Evolutionary conservation across 1,284 basidiomycete genomes (phyloP).

Genomic region (Rhodofomes roseus): DNA sequence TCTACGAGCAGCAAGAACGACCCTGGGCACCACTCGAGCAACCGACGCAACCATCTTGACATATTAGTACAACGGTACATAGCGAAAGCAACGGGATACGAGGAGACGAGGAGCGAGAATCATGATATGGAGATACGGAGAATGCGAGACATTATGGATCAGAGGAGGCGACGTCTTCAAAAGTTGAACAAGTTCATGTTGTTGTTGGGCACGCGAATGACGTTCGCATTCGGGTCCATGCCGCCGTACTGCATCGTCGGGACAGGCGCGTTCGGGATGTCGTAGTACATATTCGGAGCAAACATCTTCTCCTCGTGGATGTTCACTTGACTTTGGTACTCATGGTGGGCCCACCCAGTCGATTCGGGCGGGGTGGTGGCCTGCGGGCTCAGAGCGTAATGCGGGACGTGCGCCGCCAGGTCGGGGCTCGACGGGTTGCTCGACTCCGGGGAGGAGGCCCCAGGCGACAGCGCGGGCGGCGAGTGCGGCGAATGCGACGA

Average conservation of each 20-base stretch:
- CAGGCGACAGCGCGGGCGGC: constrained; percentile 1
- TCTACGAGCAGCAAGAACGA: background rate
- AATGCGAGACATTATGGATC: background rate
- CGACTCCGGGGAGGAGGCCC: background rate
- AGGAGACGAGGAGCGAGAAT: background rate
- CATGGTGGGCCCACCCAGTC: background rate
- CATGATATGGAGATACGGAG: too few relatives aligned
- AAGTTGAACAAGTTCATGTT: background rate
- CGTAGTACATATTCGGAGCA: background rate
- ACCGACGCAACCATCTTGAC: background rate
- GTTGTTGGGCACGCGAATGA: background rate
- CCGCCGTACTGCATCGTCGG: background rate
- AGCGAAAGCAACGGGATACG: background rate
- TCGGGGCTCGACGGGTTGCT: background rate
- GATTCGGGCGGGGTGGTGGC: background rate
- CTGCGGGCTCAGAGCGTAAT: background rate
- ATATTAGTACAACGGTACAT: background rate
- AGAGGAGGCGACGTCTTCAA: background rate
- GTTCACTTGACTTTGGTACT: constrained; percentile 2
- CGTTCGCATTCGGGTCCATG: background rate
- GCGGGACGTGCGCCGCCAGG: background rate
- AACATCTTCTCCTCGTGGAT: background rate
- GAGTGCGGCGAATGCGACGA: background rate
- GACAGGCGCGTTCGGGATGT: background rate
- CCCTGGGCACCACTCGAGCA: background rate